These are phyloP conservation scores for Pascua sp. DNA, from an alignment of 1,284 basidiomycete species.

Conservation along the genomic window DNA sequence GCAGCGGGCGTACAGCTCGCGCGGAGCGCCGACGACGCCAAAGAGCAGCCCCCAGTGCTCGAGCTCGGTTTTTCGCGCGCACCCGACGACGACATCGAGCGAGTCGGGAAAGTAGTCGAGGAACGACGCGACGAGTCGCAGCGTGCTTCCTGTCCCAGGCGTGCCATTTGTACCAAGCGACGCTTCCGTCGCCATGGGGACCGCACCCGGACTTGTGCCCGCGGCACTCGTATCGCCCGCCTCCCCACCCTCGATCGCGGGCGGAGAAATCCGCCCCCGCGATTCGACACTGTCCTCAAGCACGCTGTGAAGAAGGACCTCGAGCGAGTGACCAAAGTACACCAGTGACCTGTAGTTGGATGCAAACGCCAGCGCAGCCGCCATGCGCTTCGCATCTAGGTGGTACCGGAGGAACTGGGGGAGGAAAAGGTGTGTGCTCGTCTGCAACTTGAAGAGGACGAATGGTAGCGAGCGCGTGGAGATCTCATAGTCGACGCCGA, in stretches of 20 bases:
- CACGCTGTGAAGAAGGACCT: slow-evolving; percentile 88
- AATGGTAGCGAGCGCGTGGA: slow-evolving; percentile 78
- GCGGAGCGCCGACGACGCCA: slow-evolving; percentile 82
- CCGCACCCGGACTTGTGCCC: no score
- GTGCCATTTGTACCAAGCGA: no score
- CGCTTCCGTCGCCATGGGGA: no score
- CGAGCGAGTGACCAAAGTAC: slow-evolving; percentile 90
- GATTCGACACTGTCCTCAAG: slow-evolving; percentile 77
- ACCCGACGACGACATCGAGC: slow-evolving; percentile 89
- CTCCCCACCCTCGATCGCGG: no score
- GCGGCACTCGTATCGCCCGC: no score
- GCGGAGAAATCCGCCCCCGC: neutral
- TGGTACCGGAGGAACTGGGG: slow-evolving; percentile 87
- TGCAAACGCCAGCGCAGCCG: slow-evolving; percentile 80
- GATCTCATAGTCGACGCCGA: slow-evolving; percentile 87
- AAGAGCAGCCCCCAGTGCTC: slow-evolving; percentile 87
- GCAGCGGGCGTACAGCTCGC: slow-evolving; percentile 88
- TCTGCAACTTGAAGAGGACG: slow-evolving; percentile 85
- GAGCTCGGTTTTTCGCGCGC: slow-evolving; percentile 95
- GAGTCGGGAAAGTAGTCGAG: slow-evolving; percentile 89
- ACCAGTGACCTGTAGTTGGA: slow-evolving; percentile 81
- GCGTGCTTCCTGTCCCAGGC: slow-evolving; percentile 42
- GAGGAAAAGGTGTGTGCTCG: slow-evolving; percentile 91
- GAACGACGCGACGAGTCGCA: slow-evolving; percentile 78
- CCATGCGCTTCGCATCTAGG: slow-evolving; percentile 65